Percentiles rank a stretch among this genome's conserved stretches.
phyloP scores from a whole-genome alignment of 495 filamentous ascomycete genomes.

The Xylaria longipes region DNA sequence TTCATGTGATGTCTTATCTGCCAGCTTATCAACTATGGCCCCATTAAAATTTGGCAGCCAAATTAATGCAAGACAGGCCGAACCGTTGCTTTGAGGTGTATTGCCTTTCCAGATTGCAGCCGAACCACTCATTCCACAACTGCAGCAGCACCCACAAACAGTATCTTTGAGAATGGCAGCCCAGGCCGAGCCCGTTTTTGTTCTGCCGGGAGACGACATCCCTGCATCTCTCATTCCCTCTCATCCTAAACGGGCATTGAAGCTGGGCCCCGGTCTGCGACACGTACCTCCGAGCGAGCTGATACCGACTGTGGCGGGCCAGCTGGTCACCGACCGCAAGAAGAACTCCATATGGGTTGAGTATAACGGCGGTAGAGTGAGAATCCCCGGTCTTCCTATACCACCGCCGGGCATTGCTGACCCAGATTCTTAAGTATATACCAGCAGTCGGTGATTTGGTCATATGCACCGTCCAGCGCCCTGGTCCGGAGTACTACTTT shows the following conservation, averaged over 20 bases:
- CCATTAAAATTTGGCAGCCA: slow-evolving; percentile 27
- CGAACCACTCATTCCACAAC: slow-evolving; percentile 7
- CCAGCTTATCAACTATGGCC: slow-evolving; percentile 4
- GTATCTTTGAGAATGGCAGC: slow-evolving; percentile 48
- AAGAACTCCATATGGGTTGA: slow-evolving; percentile 86
- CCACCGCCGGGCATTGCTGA: not conserved
- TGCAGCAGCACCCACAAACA: not conserved
- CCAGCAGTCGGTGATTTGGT: slow-evolving; percentile 80
- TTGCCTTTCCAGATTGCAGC: not conserved
- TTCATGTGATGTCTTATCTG: slow-evolving; percentile 25
- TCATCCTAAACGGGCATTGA: slow-evolving; percentile 70
- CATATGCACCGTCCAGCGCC: slow-evolving; percentile 81
- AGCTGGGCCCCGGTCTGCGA: slow-evolving; percentile 83
- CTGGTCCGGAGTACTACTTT: slow-evolving; percentile 75
- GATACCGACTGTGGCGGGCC: slow-evolving; percentile 77
- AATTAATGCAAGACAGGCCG: not conserved
- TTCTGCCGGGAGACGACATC: slow-evolving; percentile 82
- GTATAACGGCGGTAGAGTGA: slow-evolving; percentile 67
- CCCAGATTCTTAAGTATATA: slow-evolving; percentile 65
- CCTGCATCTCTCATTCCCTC: slow-evolving; percentile 67
- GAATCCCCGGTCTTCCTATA: slow-evolving; percentile 19
- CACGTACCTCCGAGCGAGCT: slow-evolving; percentile 75
- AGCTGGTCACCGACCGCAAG: slow-evolving; percentile 73
- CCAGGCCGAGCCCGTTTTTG: slow-evolving; percentile 54
- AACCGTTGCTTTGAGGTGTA: not conserved